Conservation (phyloP, 129 eudicot species). For the Flaveria ramosissima region DNA sequence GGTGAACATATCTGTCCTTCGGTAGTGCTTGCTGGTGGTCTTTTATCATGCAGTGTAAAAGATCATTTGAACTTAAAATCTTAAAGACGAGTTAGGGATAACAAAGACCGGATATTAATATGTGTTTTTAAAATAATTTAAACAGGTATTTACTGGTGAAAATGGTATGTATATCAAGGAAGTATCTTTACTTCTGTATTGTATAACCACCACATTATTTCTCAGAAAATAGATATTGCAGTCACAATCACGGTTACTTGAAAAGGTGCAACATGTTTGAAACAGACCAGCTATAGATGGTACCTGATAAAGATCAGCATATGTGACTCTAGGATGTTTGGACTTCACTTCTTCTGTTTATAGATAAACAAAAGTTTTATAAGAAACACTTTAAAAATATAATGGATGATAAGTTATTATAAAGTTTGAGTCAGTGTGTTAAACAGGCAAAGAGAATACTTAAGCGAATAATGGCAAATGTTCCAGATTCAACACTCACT, state of each 20-base stretch:
- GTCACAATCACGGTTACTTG: neutral
- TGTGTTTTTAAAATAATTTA: too few species aligned
- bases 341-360: slow-evolving; percentile 77
- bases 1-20: neutral
- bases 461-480: too few species aligned
- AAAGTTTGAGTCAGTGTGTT: too few species aligned
- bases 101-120: neutral
- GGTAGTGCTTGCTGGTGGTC: neutral
- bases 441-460: too few species aligned
- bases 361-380: slow-evolving; percentile 7
- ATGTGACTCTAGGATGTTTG: slow-evolving; percentile 73
- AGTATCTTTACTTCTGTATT: too few species aligned
- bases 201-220: neutral
- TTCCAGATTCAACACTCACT: neutral
- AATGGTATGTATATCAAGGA: too few species aligned
- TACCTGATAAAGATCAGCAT: slow-evolving; percentile 98
- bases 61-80: neutral
- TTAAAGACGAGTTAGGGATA: neutral
- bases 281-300: neutral
- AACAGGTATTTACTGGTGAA: too few species aligned
- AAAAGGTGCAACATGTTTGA: slow-evolving; percentile 21
- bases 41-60: neutral
- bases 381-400: neutral
- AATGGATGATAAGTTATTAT: neutral
- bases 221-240: neutral